Evolutionary conservation across 23 red algal genomes (phyloP), one percentile per base, ranked within the genome.

Genomic region (Gracilaria caudata): DNA sequence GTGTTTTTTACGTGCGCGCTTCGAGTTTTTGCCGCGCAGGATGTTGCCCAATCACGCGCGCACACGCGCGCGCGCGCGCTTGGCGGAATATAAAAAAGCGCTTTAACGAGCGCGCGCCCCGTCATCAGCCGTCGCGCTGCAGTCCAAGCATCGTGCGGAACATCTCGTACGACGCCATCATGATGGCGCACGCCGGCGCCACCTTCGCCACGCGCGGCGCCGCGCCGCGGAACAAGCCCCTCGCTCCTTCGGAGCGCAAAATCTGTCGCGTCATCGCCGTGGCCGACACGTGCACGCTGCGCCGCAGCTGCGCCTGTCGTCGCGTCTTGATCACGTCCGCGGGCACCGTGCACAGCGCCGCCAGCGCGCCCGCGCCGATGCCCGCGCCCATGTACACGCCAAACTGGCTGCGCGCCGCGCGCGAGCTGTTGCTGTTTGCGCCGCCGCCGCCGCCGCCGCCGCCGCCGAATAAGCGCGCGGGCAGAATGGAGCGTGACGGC

Each of bases 291-390:
- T 30, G 39, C 35, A 37, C 32, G 0, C 36, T 20, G 2, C 23
- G 75, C 68, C 7, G 46, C 79, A 33, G 35, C 33, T 39, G 24
- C 23, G 96, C 92, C 86, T 99, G 97, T 21, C 86, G 66, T 4
- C 97, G 25, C 9, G 97, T 99, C 61, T 99, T 99, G 13, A 99
- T 66, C 1, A 99, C 97, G 73, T 99, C 97, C 30, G 97, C 93
- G 35, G 97, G 97, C 51, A 86, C 92, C 2, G 97, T 99, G 39
- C 86, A 65, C 30, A 88, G 26, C 1, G 97, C 97, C 21, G 97
- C 97, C 38, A 92, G 54, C 70, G 87, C 84, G 21, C 97, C 97
- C 23, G 97, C 93, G n/a, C 81, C 77, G 2, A 81, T 83, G 10
- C 97, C 97, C 23, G 92, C 79, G 47, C 59, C 35, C 39, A 94